These are phyloP conservation scores for Gossypium lobatum DNA, from an alignment of 441 rosid species.

Conservation along the genomic window DNA sequence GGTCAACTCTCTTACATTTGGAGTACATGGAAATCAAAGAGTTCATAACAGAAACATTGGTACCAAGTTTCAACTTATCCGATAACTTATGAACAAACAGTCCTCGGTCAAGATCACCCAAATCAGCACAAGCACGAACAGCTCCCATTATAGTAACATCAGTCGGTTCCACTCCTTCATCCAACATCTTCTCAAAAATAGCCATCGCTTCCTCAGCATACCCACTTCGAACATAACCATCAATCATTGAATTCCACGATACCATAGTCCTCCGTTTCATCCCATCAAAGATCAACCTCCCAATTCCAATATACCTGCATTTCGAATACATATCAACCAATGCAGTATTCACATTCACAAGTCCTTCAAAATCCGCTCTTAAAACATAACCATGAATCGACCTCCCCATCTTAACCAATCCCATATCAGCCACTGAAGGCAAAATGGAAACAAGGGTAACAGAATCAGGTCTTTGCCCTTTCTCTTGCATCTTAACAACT, in stretches of 20 bases:
- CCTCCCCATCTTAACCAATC: slow-evolving; percentile 54
- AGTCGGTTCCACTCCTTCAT: slow-evolving; percentile 64
- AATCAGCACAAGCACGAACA: slow-evolving; percentile 73
- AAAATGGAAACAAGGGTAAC: slow-evolving; percentile 69
- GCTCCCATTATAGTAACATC: slow-evolving; percentile 78
- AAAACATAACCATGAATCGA: slow-evolving; percentile 66
- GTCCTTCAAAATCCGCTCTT: slow-evolving; percentile 51
- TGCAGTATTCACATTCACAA: slow-evolving; percentile 65
- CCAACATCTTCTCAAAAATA: slow-evolving; percentile 60
- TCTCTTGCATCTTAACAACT: slow-evolving; percentile 52
- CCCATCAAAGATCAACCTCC: slow-evolving; percentile 44
- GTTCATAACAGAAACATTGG: slow-evolving; percentile 52
- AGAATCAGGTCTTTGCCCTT: slow-evolving; percentile 57
- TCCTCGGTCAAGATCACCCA: slow-evolving; percentile 66
- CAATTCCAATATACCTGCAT: slow-evolving; percentile 39
- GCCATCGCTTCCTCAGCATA: slow-evolving; percentile 45
- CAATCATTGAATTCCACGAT: slow-evolving; percentile 69
- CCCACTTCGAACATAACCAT: slow-evolving; percentile 51
- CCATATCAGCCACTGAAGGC: slow-evolving; percentile 67
- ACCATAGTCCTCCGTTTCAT: slow-evolving; percentile 47
- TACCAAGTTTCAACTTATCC: slow-evolving; percentile 42
- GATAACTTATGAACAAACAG: slow-evolving; percentile 52
- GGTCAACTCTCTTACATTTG: slow-evolving; percentile 52
- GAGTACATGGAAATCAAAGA: slow-evolving; percentile 71
- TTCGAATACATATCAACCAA: slow-evolving; percentile 72